A percentile compares a stretch with the other conserved stretches of the same genome.
These are phyloP conservation scores for Magnusiomyces tetraspermus DNA, from an alignment of 1,139 yeast genomes.

Conservation along the genomic window DNA sequence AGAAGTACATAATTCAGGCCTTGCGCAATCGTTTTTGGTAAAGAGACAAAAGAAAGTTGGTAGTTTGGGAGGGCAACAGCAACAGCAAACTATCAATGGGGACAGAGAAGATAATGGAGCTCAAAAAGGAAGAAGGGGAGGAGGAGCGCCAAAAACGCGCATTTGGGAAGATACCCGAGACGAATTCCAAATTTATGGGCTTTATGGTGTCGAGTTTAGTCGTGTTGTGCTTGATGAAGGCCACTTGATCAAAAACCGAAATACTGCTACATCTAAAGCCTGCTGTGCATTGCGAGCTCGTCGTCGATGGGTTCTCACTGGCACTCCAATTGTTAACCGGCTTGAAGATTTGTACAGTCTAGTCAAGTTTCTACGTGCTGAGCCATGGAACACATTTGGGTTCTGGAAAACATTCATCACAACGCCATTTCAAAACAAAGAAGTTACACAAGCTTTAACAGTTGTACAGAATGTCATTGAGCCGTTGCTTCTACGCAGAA, in stretches of 20 bases:
- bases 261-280: slow-evolving; percentile 74
- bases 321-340: slow-evolving; percentile 87
- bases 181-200: slow-evolving; percentile 35
- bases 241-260: slow-evolving; percentile 75
- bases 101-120: neutral
- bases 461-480: slow-evolving; percentile 78
- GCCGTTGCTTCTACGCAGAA: slow-evolving; percentile 75
- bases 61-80: neutral
- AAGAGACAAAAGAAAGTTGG: neutral
- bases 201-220: slow-evolving; percentile 66
- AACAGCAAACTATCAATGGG: neutral
- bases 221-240: slow-evolving; percentile 87
- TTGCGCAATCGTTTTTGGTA: neutral
- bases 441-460: slow-evolving; percentile 62
- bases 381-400: slow-evolving; percentile 83
- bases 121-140: neutral
- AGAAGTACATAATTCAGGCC: neutral
- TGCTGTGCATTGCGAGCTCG: slow-evolving; percentile 54
- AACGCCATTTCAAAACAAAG: slow-evolving; percentile 66
- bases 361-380: slow-evolving; percentile 62
- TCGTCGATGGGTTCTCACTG: slow-evolving; percentile 81
- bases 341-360: slow-evolving; percentile 79
- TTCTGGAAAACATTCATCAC: slow-evolving; percentile 89
- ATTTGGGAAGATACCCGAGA: slow-evolving; percentile 7
- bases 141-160: neutral